Conservation (phyloP, 441 rosid species). For the Syzygium malaccense region DNA sequence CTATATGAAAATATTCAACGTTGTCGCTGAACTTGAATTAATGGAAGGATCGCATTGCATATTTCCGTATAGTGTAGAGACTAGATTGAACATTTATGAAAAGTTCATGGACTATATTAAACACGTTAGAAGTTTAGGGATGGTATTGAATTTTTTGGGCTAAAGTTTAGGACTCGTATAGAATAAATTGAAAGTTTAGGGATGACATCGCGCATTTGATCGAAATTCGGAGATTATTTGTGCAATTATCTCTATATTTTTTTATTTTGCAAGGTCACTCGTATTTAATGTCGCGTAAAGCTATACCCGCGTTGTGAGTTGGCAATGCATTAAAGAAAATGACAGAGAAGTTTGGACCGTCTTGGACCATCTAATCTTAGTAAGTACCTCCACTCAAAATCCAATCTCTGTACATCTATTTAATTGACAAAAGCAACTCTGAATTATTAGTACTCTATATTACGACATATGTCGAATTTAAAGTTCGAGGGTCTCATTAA, state of each 20-base stretch:
- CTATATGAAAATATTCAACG: too few species aligned
- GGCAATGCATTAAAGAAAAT: neutral
- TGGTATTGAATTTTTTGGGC: too few species aligned
- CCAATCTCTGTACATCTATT: neutral
- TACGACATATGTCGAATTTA: neutral
- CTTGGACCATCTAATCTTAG: neutral
- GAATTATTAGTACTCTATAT: neutral
- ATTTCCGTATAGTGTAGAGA: too few species aligned
- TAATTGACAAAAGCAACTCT: neutral
- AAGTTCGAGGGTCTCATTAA: neutral
- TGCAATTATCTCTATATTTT: neutral
- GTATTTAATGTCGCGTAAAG: neutral
- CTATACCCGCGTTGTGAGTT: fast-evolving
- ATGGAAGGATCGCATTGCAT: too few species aligned
- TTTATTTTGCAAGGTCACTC: neutral
- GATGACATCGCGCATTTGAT: too few species aligned
- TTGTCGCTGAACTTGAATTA: too few species aligned
- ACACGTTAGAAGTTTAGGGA: too few species aligned
- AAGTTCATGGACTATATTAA: too few species aligned
- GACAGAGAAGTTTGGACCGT: neutral
- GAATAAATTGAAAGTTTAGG: too few species aligned
- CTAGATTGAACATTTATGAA: too few species aligned
- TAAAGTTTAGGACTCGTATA: too few species aligned
- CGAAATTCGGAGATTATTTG: too few species aligned
- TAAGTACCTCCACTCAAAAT: neutral